A percentile compares a stretch with the other conserved stretches of the same genome.
Conservation (phyloP, 192 early-diverging fungal species). For the Entomortierella chlamydospora region DNA sequence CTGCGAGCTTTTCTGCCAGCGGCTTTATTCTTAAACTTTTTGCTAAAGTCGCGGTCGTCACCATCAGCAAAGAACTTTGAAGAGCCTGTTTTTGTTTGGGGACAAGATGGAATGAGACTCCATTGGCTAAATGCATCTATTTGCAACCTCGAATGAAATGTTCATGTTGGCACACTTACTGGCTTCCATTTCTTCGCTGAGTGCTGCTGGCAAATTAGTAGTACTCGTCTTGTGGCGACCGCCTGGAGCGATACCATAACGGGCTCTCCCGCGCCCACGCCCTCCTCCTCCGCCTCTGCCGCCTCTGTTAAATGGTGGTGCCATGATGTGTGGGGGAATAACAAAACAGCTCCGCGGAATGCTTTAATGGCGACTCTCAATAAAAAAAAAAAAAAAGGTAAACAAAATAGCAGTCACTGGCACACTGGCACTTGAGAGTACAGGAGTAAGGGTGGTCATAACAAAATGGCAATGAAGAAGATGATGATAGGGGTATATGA, state of each 20-base stretch:
- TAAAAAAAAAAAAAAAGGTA: too few relatives aligned
- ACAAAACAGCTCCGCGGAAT: too few relatives aligned
- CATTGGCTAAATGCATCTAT: neutral
- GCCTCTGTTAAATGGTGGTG: constrained; percentile 46
- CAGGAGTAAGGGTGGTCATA: too few relatives aligned
- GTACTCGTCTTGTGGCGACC: constrained; percentile 55
- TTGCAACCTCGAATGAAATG: neutral
- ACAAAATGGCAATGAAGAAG: too few relatives aligned
- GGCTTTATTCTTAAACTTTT: constrained; percentile 60
- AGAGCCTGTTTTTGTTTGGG: constrained; percentile 7
- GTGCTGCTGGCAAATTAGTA: constrained; percentile 50
- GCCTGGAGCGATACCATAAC: constrained; percentile 40
- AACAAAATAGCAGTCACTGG: constrained; percentile 22
- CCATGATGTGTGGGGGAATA: constrained; percentile 12
- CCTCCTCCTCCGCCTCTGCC: constrained; percentile 25
- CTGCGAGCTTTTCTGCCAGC: constrained; percentile 58
- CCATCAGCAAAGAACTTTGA: constrained; percentile 52
- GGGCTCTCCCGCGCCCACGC: constrained; percentile 28
- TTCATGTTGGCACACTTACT: constrained; percentile 21
- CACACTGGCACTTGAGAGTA: neutral
- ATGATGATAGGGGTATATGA: too few relatives aligned
- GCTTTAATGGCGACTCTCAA: too few relatives aligned
- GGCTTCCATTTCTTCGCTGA: constrained; percentile 51
- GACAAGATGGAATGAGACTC: neutral
- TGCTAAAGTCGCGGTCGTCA: constrained; percentile 62